A percentile compares a stretch with the other conserved stretches of the same genome.
Evolutionary conservation across 2,329 filamentous ascomycete species (phyloP).

Genomic region (Beauveria varroae): DNA sequence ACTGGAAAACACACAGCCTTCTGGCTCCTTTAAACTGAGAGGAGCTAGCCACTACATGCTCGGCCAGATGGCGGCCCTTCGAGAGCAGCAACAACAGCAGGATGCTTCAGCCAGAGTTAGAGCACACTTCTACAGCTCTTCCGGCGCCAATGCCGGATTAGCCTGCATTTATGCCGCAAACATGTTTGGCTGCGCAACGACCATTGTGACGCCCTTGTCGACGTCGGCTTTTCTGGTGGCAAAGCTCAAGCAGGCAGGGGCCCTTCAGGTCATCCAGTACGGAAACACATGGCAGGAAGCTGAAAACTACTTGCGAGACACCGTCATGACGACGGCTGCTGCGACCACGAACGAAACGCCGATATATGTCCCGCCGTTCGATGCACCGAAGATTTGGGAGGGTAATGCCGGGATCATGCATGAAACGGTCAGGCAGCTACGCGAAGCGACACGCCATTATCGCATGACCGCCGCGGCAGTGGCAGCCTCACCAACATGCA

Average conservation of each 20-base stretch:
- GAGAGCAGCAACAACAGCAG: slow-evolving; percentile 4
- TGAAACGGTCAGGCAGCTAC: slow-evolving; percentile 30
- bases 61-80: slow-evolving; percentile 26
- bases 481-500: slow-evolving; percentile 22
- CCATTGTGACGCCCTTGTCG: slow-evolving; percentile 61
- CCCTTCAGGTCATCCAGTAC: slow-evolving; percentile 52
- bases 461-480: slow-evolving; percentile 22
- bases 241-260: slow-evolving; percentile 60
- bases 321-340: slow-evolving; percentile 33
- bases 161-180: slow-evolving; percentile 66
- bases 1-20: slow-evolving; percentile 73
- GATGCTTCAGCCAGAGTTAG: not conserved
- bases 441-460: slow-evolving; percentile 17
- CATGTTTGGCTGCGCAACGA: slow-evolving; percentile 53
- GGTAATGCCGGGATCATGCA: slow-evolving; percentile 52
- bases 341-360: slow-evolving; percentile 25
- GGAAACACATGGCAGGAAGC: slow-evolving; percentile 64
- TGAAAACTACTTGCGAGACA: slow-evolving; percentile 52
- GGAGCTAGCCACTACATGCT: slow-evolving; percentile 67
- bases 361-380: slow-evolving; percentile 60
- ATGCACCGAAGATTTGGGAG: slow-evolving; percentile 57
- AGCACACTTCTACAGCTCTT: slow-evolving; percentile 63
- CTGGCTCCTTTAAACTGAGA: slow-evolving; percentile 75
- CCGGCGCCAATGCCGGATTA: slow-evolving; percentile 73
- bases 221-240: slow-evolving; percentile 60